Evolutionary conservation across 164 flowering plant species (phyloP), one percentile per base, ranked within the genome.

Genomic region (Magnolia sinica): DNA sequence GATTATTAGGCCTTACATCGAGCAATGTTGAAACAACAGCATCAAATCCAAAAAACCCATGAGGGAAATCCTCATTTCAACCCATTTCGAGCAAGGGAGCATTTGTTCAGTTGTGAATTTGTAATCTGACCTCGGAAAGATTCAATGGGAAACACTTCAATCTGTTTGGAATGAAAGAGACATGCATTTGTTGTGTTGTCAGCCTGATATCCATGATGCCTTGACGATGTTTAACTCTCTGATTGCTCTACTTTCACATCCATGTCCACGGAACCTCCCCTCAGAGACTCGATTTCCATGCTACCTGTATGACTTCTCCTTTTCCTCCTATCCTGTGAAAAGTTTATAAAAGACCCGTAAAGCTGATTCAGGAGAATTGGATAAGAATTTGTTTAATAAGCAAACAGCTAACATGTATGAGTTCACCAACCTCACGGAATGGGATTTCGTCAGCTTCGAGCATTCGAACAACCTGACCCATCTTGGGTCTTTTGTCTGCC

Each of bases 241-340:
- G 81, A 29, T 76, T 79, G 77, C 31, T 64, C 86, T 16, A 73
- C 76, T 77, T 19, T 85, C 79, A 55, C 83, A 55, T 85, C 89
- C 68, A 79, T 50, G 24, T 86, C 89, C 68, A 78, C 73, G 61
- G 87, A 78, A 63, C 78, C 80, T 45, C 88, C 89, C 77, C 80
- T 87, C 79, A 82, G 63, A 63, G 88, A 81, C 37, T 87, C 91
- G 69, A 84, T 64, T 82, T 92, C 97, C 88, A 88, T 83, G 86
- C 94, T 92, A 19, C 82, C 79, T 55, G 92, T 83, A 4, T 89
- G 90, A 81, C 88, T 92, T 84, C 81, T 87, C 79, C 89, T 80
- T 81, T 77, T 87, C 80, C 90, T 88, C 22, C 91, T 86, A 76
- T 89, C 93, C 97, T 92, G 86, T 71, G 72, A 74, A 59, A 76